These are phyloP conservation scores for Marasmius sp. DNA, from an alignment of 1,284 basidiomycete species.

Conservation along the genomic window DNA sequence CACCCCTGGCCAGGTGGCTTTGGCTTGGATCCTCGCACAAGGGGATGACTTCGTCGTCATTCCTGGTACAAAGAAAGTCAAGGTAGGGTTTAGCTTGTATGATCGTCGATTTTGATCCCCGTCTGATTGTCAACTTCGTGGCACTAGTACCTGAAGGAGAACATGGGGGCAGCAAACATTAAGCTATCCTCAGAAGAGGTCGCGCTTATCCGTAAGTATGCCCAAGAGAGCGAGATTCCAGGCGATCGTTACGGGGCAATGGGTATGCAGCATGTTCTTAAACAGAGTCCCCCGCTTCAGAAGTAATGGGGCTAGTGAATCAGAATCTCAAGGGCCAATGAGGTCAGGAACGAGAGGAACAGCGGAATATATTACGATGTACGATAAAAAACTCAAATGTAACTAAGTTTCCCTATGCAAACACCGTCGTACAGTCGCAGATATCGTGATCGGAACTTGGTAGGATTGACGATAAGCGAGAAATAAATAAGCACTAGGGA, in stretches of 20 bases:
- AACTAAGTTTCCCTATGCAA: no score
- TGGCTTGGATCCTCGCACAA: constrained; percentile 48
- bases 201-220: constrained; percentile 12
- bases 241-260: constrained; percentile 11
- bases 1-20: constrained; percentile 41
- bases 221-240: constrained; percentile 13
- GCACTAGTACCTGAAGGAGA: constrained; percentile 20
- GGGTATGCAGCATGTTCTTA: background rate
- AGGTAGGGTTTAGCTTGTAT: background rate
- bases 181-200: constrained; percentile 16
- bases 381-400: no score
- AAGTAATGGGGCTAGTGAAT: background rate
- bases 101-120: background rate
- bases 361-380: background rate
- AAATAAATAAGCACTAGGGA: no score
- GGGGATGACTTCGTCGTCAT: constrained; percentile 41
- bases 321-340: background rate
- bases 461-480: no score
- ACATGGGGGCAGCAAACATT: constrained; percentile 13
- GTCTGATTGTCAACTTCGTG: background rate
- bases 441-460: no score
- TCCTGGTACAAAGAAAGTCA: constrained; percentile 32
- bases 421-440: no score
- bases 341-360: background rate
- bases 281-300: constrained; percentile 4